Evolutionary conservation across 2,329 filamentous ascomycete genomes (phyloP).

Genomic region (Claviceps africana): DNA sequence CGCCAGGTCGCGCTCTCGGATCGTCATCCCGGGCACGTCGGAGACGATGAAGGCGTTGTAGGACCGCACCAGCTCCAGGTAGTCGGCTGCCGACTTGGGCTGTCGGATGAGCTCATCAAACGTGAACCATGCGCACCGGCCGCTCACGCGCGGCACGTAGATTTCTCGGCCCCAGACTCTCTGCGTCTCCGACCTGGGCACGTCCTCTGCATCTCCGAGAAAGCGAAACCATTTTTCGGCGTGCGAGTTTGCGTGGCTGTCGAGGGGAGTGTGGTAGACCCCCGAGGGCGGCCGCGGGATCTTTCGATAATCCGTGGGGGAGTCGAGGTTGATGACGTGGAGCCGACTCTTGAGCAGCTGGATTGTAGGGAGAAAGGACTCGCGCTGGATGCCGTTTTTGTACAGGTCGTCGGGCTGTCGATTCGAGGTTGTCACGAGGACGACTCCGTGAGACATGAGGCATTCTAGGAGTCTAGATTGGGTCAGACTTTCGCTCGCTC

Average conservation of each 20-base stretch:
- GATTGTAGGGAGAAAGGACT: constrained; percentile 92
- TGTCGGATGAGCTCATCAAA: constrained; percentile 84
- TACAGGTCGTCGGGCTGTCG: constrained; percentile 93
- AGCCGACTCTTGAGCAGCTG: constrained; percentile 74
- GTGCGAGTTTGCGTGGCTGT: constrained; percentile 61
- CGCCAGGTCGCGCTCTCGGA: constrained; percentile 72
- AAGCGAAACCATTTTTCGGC: constrained; percentile 93
- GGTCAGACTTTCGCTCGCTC: neutral
- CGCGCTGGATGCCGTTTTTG: constrained; percentile 92
- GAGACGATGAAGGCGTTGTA: constrained; percentile 92
- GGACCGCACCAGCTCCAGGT: constrained; percentile 75
- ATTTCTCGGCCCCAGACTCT: constrained; percentile 89
- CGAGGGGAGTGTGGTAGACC: constrained; percentile 84
- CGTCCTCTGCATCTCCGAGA: constrained; percentile 66
- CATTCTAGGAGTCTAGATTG: constrained; percentile 59
- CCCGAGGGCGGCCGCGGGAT: constrained; percentile 85
- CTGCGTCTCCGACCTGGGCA: constrained; percentile 64
- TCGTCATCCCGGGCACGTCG: constrained; percentile 82
- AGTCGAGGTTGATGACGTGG: constrained; percentile 87
- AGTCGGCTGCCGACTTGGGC: constrained; percentile 87
- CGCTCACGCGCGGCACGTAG: constrained; percentile 72
- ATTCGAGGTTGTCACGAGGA: constrained; percentile 91
- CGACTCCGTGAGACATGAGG: constrained; percentile 93
- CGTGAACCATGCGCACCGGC: constrained; percentile 76
- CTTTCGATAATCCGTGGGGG: constrained; percentile 91